phyloP scores from a whole-genome alignment of 1,139 yeast genomes.

The Saccharomyces hybrid region DNA sequence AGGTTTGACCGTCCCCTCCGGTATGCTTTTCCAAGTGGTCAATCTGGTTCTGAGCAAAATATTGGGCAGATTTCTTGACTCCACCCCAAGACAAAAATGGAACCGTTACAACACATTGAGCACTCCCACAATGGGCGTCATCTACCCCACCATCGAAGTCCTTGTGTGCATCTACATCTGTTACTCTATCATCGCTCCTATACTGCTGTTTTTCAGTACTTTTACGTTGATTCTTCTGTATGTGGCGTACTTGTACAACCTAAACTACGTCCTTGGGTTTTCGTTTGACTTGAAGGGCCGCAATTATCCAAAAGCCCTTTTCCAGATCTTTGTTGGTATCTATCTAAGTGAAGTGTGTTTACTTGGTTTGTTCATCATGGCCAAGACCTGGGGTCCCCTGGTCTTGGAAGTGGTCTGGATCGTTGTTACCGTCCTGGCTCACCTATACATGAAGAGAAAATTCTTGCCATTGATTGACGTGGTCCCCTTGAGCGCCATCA shows the following conservation, averaged over 20 bases:
- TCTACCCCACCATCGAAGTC: constrained; percentile 65
- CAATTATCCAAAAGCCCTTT: constrained; percentile 57
- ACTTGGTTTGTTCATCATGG: constrained; percentile 60
- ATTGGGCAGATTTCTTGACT: constrained; percentile 37
- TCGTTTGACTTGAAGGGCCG: constrained; percentile 56
- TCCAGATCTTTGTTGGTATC: constrained; percentile 57
- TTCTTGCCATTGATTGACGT: constrained; percentile 56
- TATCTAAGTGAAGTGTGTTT: constrained; percentile 62
- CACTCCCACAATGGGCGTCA: constrained; percentile 61
- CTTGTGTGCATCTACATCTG: constrained; percentile 64
- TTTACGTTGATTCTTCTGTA: constrained; percentile 51
- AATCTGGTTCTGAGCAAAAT: constrained; percentile 39
- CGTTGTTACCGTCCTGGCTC: constrained; percentile 46
- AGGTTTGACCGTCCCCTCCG: constrained; percentile 65
- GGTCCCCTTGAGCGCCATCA: constrained; percentile 70
- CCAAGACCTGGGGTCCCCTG: constrained; percentile 66
- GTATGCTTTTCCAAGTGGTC: constrained; percentile 48
- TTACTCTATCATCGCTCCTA: constrained; percentile 71
- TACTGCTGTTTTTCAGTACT: constrained; percentile 58
- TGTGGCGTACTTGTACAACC: constrained; percentile 53
- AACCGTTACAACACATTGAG: constrained; percentile 41
- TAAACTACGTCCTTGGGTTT: constrained; percentile 51
- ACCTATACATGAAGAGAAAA: constrained; percentile 48
- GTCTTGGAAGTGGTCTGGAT: constrained; percentile 52
- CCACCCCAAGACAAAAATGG: constrained; percentile 64